phyloP scores from a whole-genome alignment of 257 asterid species.

The Capsicum pubescens region DNA sequence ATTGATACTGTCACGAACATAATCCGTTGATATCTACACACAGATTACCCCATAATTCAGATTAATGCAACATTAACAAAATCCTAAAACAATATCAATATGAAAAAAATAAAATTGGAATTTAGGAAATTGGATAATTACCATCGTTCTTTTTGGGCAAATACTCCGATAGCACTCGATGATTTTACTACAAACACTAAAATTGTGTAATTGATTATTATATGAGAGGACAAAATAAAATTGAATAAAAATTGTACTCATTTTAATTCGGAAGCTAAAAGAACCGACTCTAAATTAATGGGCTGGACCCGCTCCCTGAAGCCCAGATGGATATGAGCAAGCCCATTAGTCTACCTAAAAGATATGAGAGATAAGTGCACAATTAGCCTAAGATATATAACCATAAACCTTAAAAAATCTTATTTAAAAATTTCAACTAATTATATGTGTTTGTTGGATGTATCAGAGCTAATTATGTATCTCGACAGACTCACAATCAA shows the following conservation, averaged over 20 bases:
- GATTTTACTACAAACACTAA: neutral
- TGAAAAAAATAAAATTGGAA: neutral
- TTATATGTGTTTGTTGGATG: no score
- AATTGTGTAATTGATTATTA: neutral
- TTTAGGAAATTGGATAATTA: neutral
- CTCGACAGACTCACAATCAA: no score
- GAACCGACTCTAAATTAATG: conserved; percentile 1
- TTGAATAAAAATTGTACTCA: no score
- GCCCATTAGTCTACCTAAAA: neutral
- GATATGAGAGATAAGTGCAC: neutral
- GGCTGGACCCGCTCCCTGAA: neutral
- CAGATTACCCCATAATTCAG: neutral
- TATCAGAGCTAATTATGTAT: no score
- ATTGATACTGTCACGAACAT: neutral
- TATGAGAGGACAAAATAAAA: no score
- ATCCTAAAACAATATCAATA: conserved; percentile 16
- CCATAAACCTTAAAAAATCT: no score
- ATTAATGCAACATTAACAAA: neutral
- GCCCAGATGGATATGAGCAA: neutral
- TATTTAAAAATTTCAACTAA: no score
- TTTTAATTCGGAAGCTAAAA: neutral
- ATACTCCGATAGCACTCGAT: neutral
- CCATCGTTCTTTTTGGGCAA: neutral
- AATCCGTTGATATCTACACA: neutral
- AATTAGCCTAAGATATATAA: no score